Percentiles rank a stretch among this genome's conserved stretches.
Conservation (phyloP, 768 basidiomycete genomes). For the Asterophora lycoperdoides region DNA sequence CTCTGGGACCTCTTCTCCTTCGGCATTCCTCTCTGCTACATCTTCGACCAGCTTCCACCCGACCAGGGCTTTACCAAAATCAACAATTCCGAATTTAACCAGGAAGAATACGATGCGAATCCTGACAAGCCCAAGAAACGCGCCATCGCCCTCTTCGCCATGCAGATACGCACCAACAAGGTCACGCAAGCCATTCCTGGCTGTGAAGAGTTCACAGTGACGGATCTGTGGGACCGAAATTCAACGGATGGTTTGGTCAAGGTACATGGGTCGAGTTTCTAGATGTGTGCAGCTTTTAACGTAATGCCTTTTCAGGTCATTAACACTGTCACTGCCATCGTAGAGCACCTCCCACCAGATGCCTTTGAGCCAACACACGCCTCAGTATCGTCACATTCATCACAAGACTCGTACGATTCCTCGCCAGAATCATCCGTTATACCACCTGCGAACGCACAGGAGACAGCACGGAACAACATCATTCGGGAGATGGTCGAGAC, state of each 20-base stretch:
- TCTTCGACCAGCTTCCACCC: conserved; percentile 85
- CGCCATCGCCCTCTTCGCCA: conserved; percentile 87
- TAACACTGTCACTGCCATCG: conserved; percentile 81
- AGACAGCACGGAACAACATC: conserved; percentile 69
- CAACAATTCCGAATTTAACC: conserved; percentile 63
- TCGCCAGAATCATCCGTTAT: conserved; percentile 38
- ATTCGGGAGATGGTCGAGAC: conserved; percentile 90
- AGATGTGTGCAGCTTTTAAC: conserved; percentile 6
- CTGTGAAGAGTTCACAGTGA: conserved; percentile 84
- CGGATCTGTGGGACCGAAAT: conserved; percentile 85
- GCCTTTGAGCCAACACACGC: conserved; percentile 62
- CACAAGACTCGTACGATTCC: conserved; percentile 60
- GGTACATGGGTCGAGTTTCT: conserved; percentile 41
- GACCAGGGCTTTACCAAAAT: conserved; percentile 56
- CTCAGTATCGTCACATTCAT: conserved; percentile 50
- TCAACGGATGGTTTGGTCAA: conserved; percentile 95
- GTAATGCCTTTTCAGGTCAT: conserved; percentile 56
- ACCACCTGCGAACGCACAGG: conserved; percentile 51
- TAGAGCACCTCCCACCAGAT: conserved; percentile 67
- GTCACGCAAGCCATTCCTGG: conserved; percentile 57
- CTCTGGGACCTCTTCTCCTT: conserved; percentile 93
- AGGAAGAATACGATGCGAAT: conserved; percentile 57
- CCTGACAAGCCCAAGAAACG: conserved; percentile 87
- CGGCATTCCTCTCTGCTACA: conserved; percentile 91
- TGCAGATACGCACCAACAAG: conserved; percentile 72